Conservation (phyloP, 345 rosid genomes). For the Gossypium rotundifolium region DNA sequence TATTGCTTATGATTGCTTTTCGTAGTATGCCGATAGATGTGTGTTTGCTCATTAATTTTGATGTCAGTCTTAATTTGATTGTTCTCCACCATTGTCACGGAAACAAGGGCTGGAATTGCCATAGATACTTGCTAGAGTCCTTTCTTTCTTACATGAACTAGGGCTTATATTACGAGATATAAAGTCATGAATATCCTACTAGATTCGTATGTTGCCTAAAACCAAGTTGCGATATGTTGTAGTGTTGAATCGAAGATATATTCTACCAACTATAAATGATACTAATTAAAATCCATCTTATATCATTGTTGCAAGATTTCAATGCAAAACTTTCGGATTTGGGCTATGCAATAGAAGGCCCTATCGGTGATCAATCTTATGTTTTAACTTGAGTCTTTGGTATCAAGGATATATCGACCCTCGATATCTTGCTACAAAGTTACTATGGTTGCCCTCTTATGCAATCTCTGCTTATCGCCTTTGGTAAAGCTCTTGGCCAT, state of each 20-base stretch:
- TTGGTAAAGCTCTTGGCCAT: neutral
- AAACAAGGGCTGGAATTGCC: too few relatives aligned
- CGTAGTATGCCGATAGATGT: too few relatives aligned
- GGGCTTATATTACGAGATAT: slow-evolving; percentile 46
- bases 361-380: slow-evolving; percentile 45
- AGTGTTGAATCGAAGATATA: neutral
- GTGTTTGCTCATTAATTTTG: too few relatives aligned
- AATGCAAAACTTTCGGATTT: slow-evolving; percentile 62
- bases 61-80: too few relatives aligned
- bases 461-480: neutral
- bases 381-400: slow-evolving; percentile 56
- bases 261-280: neutral
- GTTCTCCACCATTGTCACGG: too few relatives aligned
- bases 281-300: neutral
- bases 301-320: slow-evolving; percentile 32
- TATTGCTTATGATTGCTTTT: too few relatives aligned
- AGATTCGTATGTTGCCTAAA: slow-evolving; percentile 40
- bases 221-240: neutral
- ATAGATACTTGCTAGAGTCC: too few relatives aligned
- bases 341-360: slow-evolving; percentile 64
- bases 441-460: neutral
- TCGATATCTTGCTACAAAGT: slow-evolving; percentile 61
- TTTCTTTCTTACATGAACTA: too few relatives aligned
- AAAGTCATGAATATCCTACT: slow-evolving; percentile 75
- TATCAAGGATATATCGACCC: slow-evolving; percentile 59